Percentiles rank a stretch among this genome's conserved stretches.
phyloP scores from a whole-genome alignment of 768 basidiomycete genomes.

The Amanita polypyramis region DNA sequence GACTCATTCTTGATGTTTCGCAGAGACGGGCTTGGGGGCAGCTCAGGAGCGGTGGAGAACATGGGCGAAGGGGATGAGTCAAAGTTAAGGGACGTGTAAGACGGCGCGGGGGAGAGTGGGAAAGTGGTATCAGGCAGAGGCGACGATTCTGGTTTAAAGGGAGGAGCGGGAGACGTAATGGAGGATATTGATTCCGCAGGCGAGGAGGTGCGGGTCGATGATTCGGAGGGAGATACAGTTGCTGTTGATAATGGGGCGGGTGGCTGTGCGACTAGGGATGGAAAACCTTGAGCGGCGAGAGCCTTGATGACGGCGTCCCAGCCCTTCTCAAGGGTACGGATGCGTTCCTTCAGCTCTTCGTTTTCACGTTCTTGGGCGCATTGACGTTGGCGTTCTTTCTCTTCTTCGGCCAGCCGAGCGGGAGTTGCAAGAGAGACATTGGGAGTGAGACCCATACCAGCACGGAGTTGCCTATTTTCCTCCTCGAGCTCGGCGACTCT shows the following conservation, averaged over 20 bases:
- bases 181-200: conserved; percentile 17
- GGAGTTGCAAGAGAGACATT: conserved; percentile 14
- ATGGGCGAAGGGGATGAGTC: conserved; percentile 22
- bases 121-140: conserved; percentile 28
- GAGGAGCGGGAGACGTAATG: conserved; percentile 23
- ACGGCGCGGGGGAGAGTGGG: conserved; percentile 26
- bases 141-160: background rate
- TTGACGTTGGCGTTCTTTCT: conserved; percentile 34
- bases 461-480: conserved; percentile 70
- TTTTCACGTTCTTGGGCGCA: conserved; percentile 53
- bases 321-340: conserved; percentile 68
- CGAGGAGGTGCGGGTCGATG: conserved; percentile 17
- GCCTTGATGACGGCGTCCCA: conserved; percentile 78
- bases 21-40: conserved; percentile 8
- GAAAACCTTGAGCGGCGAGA: conserved; percentile 56
- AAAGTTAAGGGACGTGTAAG: conserved; percentile 23
- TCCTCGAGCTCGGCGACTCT: conserved; percentile 68
- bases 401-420: conserved; percentile 19
- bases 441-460: conserved; percentile 28
- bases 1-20: conserved; percentile 16
- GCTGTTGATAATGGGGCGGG: conserved; percentile 14
- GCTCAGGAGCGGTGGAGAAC: conserved; percentile 22
- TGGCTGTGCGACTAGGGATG: conserved; percentile 29
- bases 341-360: conserved; percentile 62
- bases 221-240: conserved; percentile 16